Evolutionary conservation across 805 yeast species (phyloP), one percentile per base, ranked within the genome.

Genomic region (Kodamaea laetipori): DNA sequence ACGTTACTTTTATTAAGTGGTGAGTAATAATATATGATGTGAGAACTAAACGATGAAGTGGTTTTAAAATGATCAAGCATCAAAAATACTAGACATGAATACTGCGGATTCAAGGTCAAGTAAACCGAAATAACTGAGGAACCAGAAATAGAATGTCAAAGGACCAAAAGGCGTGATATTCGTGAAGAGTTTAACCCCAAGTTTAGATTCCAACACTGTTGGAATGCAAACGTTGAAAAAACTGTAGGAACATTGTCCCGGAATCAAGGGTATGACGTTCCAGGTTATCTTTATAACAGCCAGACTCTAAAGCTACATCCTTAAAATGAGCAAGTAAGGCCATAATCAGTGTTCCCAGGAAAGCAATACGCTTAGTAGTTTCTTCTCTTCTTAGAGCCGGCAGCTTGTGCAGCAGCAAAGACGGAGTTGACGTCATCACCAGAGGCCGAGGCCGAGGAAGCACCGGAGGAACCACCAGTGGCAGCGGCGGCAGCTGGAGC

Each of bases 381-480:
- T 50, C 54, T 50, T 50, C 54, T 50, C 43, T 37, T 45, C 31
- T 41, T 41, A 11, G 25, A 16, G 47, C 24, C 24, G 15, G 45
- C 49, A 25, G 46, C 50, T 39, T 47, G 46, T 19, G 45, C 38
- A 27, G 50, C 44, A 19, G 47, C 48, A 18, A 45, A 44, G 39
- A 38, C 44, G 18, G 44, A 45, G 45, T 40, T 43, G 32, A 50
- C 46, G 12, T 39, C 37, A 37, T 26, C 24, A 16, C 26, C 33
- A 35, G 32, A 19, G n/a, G n/a, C n/a, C 24, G 24, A 21, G 24
- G 24, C 6, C 11, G 34, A 30, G 19, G 34, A 12, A 17, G 34
- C 34, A 13, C 19, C 25, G 27, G 39, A 32, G 13, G 43, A 26
- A 2, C 31, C 43, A 18, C 38, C 24, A 57, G 43, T 45, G 39